Conservation (phyloP, 2,329 filamentous ascomycete species). For the Fusarium mundagurra region DNA sequence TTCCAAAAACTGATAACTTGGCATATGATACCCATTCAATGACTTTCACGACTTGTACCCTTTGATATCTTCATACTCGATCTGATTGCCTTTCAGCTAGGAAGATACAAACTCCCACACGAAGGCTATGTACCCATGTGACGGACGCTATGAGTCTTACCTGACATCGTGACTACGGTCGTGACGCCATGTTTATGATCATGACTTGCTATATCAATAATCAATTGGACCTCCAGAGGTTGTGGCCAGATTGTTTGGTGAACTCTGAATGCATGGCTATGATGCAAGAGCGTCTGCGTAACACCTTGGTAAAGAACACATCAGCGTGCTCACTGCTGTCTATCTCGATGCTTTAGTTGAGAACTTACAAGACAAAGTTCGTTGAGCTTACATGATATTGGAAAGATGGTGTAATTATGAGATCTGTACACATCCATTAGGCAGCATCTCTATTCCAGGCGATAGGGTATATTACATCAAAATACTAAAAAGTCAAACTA, state of each 20-base stretch:
- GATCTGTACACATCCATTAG: background rate
- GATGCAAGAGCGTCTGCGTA: background rate
- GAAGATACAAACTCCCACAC: too few species aligned
- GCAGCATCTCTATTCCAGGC: background rate
- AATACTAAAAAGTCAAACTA: background rate
- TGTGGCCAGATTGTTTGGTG: background rate
- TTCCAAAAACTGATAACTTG: constrained; percentile 7
- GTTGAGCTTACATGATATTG: background rate
- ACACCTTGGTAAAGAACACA: background rate
- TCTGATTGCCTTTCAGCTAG: background rate
- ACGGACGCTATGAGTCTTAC: background rate
- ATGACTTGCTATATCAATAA: background rate
- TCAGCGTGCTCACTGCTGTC: background rate
- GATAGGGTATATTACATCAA: constrained; percentile 21
- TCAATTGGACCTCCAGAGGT: background rate
- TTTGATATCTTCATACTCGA: background rate
- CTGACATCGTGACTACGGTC: background rate
- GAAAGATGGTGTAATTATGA: background rate
- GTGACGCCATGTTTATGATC: too few species aligned
- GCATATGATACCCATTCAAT: constrained; percentile 24
- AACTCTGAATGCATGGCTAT: background rate
- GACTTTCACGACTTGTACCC: background rate
- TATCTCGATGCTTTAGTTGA: background rate
- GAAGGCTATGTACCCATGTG: background rate
- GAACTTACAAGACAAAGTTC: background rate